Evolutionary conservation across 305 asterid genomes (phyloP).

Genomic region (Stenogyne calaminthoides): DNA sequence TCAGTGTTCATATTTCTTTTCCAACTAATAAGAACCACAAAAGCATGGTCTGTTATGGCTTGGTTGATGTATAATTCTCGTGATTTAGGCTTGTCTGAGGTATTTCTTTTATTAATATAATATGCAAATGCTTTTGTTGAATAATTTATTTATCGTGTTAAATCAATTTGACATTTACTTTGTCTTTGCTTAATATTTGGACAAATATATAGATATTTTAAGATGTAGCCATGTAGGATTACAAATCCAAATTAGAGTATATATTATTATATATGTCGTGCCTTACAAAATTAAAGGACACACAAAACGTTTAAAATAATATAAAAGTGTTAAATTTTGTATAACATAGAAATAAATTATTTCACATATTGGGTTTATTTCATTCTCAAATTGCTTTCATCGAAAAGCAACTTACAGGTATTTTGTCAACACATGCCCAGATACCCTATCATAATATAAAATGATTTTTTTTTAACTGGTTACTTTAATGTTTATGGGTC

Average conservation of each 20-base stretch:
- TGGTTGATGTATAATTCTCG: slow-evolving; percentile 40
- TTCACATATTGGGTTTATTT: background rate
- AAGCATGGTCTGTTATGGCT: slow-evolving; percentile 33
- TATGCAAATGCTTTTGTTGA: background rate
- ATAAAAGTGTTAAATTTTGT: background rate
- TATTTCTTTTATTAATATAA: slow-evolving; percentile 16
- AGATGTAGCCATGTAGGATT: background rate
- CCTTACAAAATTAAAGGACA: background rate
- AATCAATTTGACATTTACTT: background rate
- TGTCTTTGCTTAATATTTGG: too few species aligned
- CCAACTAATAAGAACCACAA: slow-evolving; percentile 47
- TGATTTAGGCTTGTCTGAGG: slow-evolving; percentile 38
- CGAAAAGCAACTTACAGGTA: background rate
- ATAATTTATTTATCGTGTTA: background rate
- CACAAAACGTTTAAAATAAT: background rate
- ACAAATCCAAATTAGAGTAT: background rate
- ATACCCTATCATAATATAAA: too few species aligned
- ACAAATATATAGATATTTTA: too few species aligned
- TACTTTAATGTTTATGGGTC: background rate
- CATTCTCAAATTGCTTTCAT: background rate
- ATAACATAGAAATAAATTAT: background rate
- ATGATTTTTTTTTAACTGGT: background rate
- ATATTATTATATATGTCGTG: too few species aligned
- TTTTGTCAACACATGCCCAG: background rate
- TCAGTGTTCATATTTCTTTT: slow-evolving; percentile 33